Evolutionary conservation across 148 eudicot species (phyloP).

Genomic region (Fallopia convolvulus): DNA sequence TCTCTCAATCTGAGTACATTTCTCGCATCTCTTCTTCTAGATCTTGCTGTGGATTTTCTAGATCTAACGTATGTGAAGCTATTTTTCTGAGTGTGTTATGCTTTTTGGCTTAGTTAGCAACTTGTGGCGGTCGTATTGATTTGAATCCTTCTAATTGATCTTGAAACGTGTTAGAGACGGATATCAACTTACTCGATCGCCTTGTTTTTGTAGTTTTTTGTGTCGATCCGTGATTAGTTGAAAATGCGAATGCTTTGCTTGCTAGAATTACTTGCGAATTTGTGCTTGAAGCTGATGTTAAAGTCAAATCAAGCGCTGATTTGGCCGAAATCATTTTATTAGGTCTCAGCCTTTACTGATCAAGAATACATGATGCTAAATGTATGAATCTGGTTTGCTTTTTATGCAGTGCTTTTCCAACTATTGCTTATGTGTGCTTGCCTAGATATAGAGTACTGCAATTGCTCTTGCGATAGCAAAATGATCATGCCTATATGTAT

Average conservation of each 20-base stretch:
- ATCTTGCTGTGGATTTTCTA: background rate
- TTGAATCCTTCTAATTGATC: background rate
- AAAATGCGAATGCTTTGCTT: background rate
- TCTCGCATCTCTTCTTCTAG: background rate
- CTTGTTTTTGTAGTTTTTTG: background rate
- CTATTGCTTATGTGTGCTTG: background rate
- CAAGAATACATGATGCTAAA: background rate
- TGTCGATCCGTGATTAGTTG: background rate
- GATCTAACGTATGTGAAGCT: background rate
- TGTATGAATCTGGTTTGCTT: background rate
- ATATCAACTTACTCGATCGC: background rate
- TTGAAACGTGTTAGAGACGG: background rate
- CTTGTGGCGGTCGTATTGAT: background rate
- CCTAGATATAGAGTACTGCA: background rate
- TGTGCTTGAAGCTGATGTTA: background rate
- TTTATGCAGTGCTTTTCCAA: background rate
- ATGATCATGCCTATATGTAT: too few species aligned
- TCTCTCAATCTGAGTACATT: background rate
- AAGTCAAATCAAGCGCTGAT: background rate
- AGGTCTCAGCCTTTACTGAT: background rate
- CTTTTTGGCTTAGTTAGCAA: background rate
- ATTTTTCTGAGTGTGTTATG: background rate
- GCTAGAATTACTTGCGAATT: background rate
- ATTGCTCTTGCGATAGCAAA: background rate
- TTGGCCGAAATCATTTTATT: background rate